Conservation (phyloP, 176 grass and related monocot species). For the Neostapfia colusana region DNA sequence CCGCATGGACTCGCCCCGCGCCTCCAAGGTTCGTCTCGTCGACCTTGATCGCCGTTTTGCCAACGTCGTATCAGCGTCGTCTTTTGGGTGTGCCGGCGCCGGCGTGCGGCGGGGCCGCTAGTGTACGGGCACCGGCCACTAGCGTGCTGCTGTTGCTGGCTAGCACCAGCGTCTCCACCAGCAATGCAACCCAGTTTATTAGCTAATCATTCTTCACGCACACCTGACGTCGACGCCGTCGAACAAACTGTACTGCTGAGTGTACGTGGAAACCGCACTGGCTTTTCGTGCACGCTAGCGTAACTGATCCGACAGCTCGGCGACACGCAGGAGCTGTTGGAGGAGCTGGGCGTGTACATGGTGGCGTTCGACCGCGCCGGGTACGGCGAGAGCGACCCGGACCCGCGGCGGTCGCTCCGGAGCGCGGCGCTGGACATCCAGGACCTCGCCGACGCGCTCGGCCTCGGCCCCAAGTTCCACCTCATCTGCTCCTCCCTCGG, state of each 20-base stretch:
- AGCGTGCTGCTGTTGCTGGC: too few species aligned
- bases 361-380: conserved; percentile 78
- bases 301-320: not conserved
- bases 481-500: conserved; percentile 67
- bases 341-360: conserved; percentile 70
- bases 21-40: conserved; percentile 52
- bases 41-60: not conserved
- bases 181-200: too few species aligned
- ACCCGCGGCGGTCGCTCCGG: conserved; percentile 47
- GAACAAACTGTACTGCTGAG: not conserved
- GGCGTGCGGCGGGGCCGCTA: too few species aligned
- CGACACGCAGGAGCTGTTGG: conserved; percentile 49
- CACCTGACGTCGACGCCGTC: not conserved
- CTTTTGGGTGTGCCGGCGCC: too few species aligned
- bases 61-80: too few species aligned
- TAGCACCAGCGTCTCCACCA: too few species aligned
- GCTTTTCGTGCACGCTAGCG: not conserved
- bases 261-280: not conserved
- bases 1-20: conserved; percentile 60
- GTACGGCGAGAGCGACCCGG: conserved; percentile 80
- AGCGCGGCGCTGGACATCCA: conserved; percentile 62
- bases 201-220: not conserved
- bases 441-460: conserved; percentile 73
- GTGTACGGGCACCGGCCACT: too few species aligned
- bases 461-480: conserved; percentile 60